Evolutionary conservation across 306 rosid species (phyloP), one percentile per base, ranked within the genome.

Genomic region (Abrus precatorius): DNA sequence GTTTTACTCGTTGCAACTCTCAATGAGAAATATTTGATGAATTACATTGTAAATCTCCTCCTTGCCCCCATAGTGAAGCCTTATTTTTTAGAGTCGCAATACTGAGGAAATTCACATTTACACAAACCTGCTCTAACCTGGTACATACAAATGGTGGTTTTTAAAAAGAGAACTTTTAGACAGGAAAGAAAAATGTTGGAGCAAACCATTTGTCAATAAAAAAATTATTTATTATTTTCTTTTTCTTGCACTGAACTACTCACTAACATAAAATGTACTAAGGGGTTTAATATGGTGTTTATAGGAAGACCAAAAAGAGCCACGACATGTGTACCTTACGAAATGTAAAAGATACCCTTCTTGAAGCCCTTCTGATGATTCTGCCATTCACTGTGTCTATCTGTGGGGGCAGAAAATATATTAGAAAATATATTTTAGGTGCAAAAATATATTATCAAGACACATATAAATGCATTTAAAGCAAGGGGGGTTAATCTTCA

Each of bases 331-430:
- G 53, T 49, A 94, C 98, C 97, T 92, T 91, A 38, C 97, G 91
- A 1, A 94, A 28, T 7, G 97, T 94, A 81, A 94, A 91, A 83
- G 97, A 92, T 66, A 94, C 97, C 85, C 98, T 89, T 87, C 98
- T 91, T 38, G 90, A 81, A 63, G 87, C 92, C 76, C 97, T 88
- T 84, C 86, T 85, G 75, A 94, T 87, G 73, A 86, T 64, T 74
- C 32, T 87, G 72, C 61, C 89, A 48, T 91, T 87, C 81, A 91
- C 92, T 83, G 76, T 77, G 88, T 94, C 98, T 60, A 92, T 79
- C 97, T 94, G 90, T 73, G 30, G 79, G 14, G 61, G 52, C 44
- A 74, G 63, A 41, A 79, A 40, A 33, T 40, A 49, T 57, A 36
- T 63, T 20, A 74, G 63, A 41, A 79, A 40, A 33, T 40, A 49